Base-by-base conservation (phyloP, 768 basidiomycete species). In the Boletus eberwhitei region DNA sequence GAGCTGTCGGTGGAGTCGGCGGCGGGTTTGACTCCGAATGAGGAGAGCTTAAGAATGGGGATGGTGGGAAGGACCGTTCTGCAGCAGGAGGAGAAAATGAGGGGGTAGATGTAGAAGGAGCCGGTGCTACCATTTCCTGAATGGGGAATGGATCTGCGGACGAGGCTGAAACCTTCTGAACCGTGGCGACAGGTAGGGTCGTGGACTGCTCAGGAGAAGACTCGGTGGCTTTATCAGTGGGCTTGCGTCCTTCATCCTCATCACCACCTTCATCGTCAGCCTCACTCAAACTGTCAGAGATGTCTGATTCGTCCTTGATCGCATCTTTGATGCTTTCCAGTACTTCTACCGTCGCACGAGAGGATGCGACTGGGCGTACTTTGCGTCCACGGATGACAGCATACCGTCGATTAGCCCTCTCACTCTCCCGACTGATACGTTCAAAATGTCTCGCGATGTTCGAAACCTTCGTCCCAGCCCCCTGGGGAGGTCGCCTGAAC, bases 371-470 rank as follows among this genome's bases (percentile, higher is more conserved):
- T 13, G 97, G 96, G 32, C 96, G 87, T 19, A 92, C 90, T 42
- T 88, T 84, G 59, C 85, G 87, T 12, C 89, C 90, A 36, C 93
- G 83, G 64, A 94, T 90, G 50, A 93, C 83, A n/a, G 86, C 82
- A 64, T 96, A 90, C 22, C 88, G 83, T 52, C 86, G 81, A 63
- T 84, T 93, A 3, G 85, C 80, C 36, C 83, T 83, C 63, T 92
- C 89, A 8, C 73, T 81, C 37, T 93, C 91, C 42, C 83, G 81
- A 52, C 78, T 82, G 32, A 97, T 80, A 16, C 90, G 84, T 70
- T 97, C 94, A 69, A 91, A 98, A 58, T 97, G 92, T 60, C 88
- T 86, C 11, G 94, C 83, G 14, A 97, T 92, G 51, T 86, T 91
- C 1, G 88, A 86, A 8, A 98, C 95, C 66, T 90, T 92, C 51